Evolutionary conservation across 352 stramenopile genomes (phyloP).

Genomic region (Globisporangium paroecandrum): DNA sequence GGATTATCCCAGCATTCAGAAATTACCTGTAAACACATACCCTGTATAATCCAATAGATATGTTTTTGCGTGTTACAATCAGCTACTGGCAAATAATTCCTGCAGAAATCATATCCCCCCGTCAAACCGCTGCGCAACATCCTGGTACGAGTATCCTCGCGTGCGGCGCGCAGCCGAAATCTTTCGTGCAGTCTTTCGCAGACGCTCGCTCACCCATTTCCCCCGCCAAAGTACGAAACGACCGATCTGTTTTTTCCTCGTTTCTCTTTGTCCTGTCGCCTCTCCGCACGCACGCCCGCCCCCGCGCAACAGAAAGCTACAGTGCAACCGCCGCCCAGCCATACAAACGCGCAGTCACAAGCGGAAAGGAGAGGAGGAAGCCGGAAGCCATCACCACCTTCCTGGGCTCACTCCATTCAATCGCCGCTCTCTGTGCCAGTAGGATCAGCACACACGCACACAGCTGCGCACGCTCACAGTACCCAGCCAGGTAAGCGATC

Average conservation of each 20-base stretch:
- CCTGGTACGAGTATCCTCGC: background rate
- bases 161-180: background rate
- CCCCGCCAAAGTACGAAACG: background rate
- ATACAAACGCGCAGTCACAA: constrained; percentile 5
- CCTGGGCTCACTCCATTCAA: background rate
- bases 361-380: background rate
- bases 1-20: background rate
- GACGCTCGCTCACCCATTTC: constrained; percentile 3
- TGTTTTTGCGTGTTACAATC: background rate
- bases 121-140: background rate
- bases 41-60: background rate
- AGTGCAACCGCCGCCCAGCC: background rate
- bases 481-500: background rate
- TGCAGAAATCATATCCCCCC: background rate
- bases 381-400: background rate
- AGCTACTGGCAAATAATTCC: background rate
- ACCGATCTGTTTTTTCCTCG: background rate
- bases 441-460: background rate
- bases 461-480: background rate
- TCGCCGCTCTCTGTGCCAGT: background rate
- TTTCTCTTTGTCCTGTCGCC: background rate
- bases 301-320: background rate
- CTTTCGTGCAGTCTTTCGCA: background rate
- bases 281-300: background rate
- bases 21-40: background rate